Evolutionary conservation across 1,284 basidiomycete species (phyloP), one percentile per base, ranked within the genome.

Genomic region (Sanghuangporus baumii): DNA sequence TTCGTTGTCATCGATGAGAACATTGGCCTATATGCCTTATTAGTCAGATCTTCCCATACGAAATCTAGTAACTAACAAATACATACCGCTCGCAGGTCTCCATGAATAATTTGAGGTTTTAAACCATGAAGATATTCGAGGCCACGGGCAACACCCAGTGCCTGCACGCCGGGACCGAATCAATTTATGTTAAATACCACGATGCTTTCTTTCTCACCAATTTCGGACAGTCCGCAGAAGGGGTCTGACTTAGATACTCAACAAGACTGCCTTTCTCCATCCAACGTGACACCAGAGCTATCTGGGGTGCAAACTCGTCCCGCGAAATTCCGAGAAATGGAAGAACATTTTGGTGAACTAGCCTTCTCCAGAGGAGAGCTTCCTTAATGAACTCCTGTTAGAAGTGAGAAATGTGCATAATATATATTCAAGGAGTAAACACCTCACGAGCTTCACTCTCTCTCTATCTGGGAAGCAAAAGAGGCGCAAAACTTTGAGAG

Each of bases 311-410:
- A 26, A 52, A 55, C 7, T 41, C 18, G 7, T 59, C 51, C 34
- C 6, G 20, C 31, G 38, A 40, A 5, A 59, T 55, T 9, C 62
- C 62, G 18, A 60, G 46, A n/a, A 63, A 48, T 3, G 62, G 62
- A 40, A 63, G 16, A 34, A 63, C 59, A 34, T 63, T 63, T 37
- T 47, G 57, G 40, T 63, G 62, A 7, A 26, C 9, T 11, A 63
- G n/a, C 2, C 23, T 38, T 12, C 41, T 20, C 64, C 64, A 65
- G 20, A 65, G 34, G 34, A 59, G 36, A 18, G 43, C 46, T 51
- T 65, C 64, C 40, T 55, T 62, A 14, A 48, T 37, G 38, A 65
- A 64, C 14, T 57, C 51, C 63, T 64, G 52, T 7, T 31, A 31
- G 26, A 31, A 31, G 26, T 31, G 2, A 31, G 26, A 31, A 43